A percentile compares a stretch with the other conserved stretches of the same genome.
Evolutionary conservation across 75 land plant species (phyloP).

Genomic region (Azolla pinnata): DNA sequence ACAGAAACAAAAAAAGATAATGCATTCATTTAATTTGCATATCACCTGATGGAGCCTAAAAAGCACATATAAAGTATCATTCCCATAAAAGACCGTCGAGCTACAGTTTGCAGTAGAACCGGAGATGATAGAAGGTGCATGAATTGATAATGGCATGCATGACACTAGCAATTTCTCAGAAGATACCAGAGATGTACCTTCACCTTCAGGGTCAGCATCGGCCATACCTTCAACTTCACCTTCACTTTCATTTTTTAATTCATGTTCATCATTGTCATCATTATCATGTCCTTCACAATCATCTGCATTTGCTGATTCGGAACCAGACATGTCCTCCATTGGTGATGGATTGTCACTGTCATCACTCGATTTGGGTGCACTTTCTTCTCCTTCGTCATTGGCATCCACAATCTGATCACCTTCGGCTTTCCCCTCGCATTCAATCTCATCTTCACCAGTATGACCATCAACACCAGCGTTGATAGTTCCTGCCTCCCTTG

Average conservation of each 20-base stretch:
- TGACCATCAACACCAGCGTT: not conserved
- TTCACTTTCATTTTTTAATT: constrained; percentile 35
- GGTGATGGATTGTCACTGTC: constrained; percentile 77
- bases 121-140: constrained; percentile 30
- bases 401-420: constrained; percentile 60
- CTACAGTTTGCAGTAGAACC: constrained; percentile 23
- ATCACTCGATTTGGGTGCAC: constrained; percentile 66
- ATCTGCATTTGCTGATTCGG: constrained; percentile 77
- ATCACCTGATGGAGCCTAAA: constrained; percentile 78
- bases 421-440: constrained; percentile 23
- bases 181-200: constrained; percentile 40
- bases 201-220: constrained; percentile 68
- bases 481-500: too few relatives aligned
- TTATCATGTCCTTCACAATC: constrained; percentile 64
- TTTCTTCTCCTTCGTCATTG: constrained; percentile 77
- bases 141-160: constrained; percentile 71
- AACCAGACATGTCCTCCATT: constrained; percentile 62
- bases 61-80: constrained; percentile 75
- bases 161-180: constrained; percentile 43
- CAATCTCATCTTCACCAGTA: not conserved
- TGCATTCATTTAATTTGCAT: too few relatives aligned
- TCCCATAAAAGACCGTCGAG: constrained; percentile 66
- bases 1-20: too few relatives aligned
- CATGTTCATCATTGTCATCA: constrained; percentile 58
- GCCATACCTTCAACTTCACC: constrained; percentile 93